phyloP scores from a whole-genome alignment of 2,329 filamentous ascomycete genomes.

The Cadophora sp. region DNA sequence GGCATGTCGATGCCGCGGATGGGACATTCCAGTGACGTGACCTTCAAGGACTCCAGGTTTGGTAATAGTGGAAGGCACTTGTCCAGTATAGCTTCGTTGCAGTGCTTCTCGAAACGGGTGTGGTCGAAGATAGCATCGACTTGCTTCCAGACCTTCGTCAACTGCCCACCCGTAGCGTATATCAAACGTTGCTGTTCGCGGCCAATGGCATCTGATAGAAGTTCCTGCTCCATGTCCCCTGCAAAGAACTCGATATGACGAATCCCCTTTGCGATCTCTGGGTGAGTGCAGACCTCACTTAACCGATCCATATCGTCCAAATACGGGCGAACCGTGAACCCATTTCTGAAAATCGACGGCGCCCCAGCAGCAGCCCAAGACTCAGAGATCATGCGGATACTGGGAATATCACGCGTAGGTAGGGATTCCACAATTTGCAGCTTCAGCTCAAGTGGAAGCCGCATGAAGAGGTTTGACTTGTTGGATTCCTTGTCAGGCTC shows the following conservation, averaged over 20 bases:
- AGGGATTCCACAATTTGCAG: slow-evolving; percentile 20
- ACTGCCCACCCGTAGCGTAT: slow-evolving; percentile 1
- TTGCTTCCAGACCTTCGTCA: slow-evolving; percentile 11
- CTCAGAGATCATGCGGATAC: slow-evolving; percentile 21
- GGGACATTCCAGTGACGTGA: slow-evolving; percentile 14
- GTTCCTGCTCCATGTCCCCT: slow-evolving; percentile 12
- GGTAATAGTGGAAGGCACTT: slow-evolving; percentile 3
- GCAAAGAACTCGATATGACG: slow-evolving; percentile 8
- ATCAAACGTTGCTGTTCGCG: slow-evolving; percentile 3
- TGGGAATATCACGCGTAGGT: slow-evolving; percentile 17
- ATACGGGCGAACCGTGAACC: slow-evolving; percentile 18
- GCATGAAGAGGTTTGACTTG: slow-evolving; percentile 1
- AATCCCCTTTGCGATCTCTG: slow-evolving; percentile 20
- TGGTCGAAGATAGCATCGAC: slow-evolving; percentile 7
- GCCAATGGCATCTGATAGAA: background rate
- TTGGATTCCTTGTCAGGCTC: slow-evolving; percentile 3
- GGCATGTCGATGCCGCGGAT: background rate
- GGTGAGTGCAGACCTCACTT: background rate
- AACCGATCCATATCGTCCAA: slow-evolving; percentile 21
- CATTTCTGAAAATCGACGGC: slow-evolving; percentile 17
- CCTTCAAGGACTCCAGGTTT: background rate
- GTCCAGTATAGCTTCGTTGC: background rate
- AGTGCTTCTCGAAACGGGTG: background rate
- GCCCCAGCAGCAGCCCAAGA: slow-evolving; percentile 25
- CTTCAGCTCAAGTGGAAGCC: slow-evolving; percentile 25